A percentile compares a stretch with the other conserved stretches of the same genome.
Conservation (phyloP, 306 rosid species). For the Pterocarpus santalinus region DNA sequence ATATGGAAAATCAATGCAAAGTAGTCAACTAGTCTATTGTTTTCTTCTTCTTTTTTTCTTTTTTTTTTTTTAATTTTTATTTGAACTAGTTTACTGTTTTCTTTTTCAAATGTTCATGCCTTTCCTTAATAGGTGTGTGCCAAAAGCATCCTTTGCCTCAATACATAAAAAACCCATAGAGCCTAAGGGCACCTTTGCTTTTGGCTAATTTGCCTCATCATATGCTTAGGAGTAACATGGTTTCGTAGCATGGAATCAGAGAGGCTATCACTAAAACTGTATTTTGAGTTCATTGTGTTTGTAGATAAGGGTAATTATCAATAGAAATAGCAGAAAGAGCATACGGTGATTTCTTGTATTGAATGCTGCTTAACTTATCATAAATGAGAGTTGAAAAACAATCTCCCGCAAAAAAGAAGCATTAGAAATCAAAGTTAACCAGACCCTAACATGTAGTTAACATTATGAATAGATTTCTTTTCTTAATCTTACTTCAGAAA, state of each 20-base stretch:
- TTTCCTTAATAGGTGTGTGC: background rate
- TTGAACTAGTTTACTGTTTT: background rate
- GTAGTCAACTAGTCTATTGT: background rate
- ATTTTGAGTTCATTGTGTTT: conserved; percentile 17
- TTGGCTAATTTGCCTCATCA: background rate
- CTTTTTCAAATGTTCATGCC: background rate
- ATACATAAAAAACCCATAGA: background rate
- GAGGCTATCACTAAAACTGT: background rate
- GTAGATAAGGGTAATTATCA: conserved; percentile 14
- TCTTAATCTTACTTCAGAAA: background rate
- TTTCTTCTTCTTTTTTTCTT: too few species aligned
- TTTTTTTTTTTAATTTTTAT: too few species aligned
- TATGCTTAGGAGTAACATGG: background rate
- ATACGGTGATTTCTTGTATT: background rate
- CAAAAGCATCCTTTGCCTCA: background rate
- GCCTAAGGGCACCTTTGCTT: background rate
- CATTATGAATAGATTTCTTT: background rate
- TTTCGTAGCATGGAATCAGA: conserved; percentile 3
- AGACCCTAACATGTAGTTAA: conserved; percentile 14
- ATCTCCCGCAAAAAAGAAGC: background rate
- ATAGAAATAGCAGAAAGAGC: conserved; percentile 19
- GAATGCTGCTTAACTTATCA: background rate
- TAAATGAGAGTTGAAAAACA: conserved; percentile 13
- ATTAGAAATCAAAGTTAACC: conserved; percentile 13
- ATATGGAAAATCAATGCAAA: conserved; percentile 11